Evolutionary conservation across 345 rosid species (phyloP), one percentile per base, ranked within the genome.

Genomic region (Syzygium oleosum): DNA sequence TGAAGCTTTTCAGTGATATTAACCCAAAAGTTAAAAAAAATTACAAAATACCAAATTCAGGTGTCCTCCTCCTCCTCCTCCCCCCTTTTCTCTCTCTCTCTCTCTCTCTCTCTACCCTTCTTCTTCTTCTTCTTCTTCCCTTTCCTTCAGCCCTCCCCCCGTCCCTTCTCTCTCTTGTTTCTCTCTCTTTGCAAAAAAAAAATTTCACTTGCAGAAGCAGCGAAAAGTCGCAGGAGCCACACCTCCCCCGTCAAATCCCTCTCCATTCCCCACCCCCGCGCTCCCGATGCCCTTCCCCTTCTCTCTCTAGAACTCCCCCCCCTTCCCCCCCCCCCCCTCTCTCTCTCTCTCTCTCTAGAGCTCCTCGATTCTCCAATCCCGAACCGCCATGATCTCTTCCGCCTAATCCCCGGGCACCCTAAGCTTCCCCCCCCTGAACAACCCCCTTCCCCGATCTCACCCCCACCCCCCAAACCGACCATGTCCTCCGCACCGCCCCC

Each of bases 401-500:
- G 51, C 73, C 38, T 65, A 38, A 61, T 68, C 43, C 86, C 86
- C 86, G 34, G 51, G 46, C 46, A 43, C 83, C 84, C 63, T 87
- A 91, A 85, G 7, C 46, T 43, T 43, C 46, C 46, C 90, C 90
- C 87, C 87, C 91, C 89, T 83, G 88, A 84, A 86, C 46, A 43
- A 41, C 4, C 46, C 91, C 88, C 92, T 78, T 88, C 93, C 89
- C 92, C 91, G 86, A 86, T 87, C 92, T 92, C 96, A 91, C 93
- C 52, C 54, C 27, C 12, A 12, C 31, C 65, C 65, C 27, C 65
- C 65, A 5, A 38, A 43, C 89, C 93, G 52, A 61, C 90, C 90
- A 93, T 94, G 94, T 92, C 93, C 54, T 89, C 91, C 84, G 93
- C 92, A 85, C 92, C 95, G 87, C 88, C 93, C 90, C 90, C 93